These are phyloP conservation scores for Podila clonocystis DNA, from an alignment of 192 early-diverging fungal species.

Conservation along the genomic window DNA sequence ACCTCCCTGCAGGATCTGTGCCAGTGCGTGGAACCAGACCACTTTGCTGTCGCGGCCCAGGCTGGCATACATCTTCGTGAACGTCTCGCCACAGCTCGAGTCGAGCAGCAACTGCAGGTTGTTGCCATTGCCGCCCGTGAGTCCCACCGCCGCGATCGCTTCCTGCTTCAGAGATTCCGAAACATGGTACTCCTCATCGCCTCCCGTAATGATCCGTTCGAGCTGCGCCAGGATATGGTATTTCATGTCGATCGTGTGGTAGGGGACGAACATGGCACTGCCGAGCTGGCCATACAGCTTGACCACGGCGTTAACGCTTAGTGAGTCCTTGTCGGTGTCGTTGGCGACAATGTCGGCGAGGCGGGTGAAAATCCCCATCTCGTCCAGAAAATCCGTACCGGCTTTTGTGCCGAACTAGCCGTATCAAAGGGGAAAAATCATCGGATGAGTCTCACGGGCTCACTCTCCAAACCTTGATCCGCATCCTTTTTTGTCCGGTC, in stretches of 20 bases:
- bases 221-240: slow-evolving; percentile 34
- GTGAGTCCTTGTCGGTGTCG: slow-evolving; percentile 18
- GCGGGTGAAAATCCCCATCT: slow-evolving; percentile 19
- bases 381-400: slow-evolving; percentile 33
- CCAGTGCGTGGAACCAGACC: slow-evolving; percentile 37
- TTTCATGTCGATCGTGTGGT: slow-evolving; percentile 35
- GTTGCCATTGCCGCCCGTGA: slow-evolving; percentile 37
- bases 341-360: slow-evolving; percentile 7
- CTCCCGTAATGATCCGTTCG: slow-evolving; percentile 17
- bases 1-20: slow-evolving; percentile 39
- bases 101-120: slow-evolving; percentile 31
- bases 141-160: slow-evolving; percentile 24
- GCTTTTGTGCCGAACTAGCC: slow-evolving; percentile 30
- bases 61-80: background rate
- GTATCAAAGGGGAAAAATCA: too few relatives aligned
- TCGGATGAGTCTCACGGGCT: too few relatives aligned
- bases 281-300: slow-evolving; percentile 45
- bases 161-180: slow-evolving; percentile 19
- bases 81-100: slow-evolving; percentile 13
- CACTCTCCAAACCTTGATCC: too few relatives aligned
- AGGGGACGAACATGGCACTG: slow-evolving; percentile 10
- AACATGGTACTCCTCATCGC: slow-evolving; percentile 20
- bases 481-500: too few relatives aligned
- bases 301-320: slow-evolving; percentile 18
- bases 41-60: slow-evolving; percentile 28